Percentiles rank a stretch among this genome's conserved stretches.
Conservation (phyloP, 805 yeast species). For the Pichia thaimueangensis region DNA sequence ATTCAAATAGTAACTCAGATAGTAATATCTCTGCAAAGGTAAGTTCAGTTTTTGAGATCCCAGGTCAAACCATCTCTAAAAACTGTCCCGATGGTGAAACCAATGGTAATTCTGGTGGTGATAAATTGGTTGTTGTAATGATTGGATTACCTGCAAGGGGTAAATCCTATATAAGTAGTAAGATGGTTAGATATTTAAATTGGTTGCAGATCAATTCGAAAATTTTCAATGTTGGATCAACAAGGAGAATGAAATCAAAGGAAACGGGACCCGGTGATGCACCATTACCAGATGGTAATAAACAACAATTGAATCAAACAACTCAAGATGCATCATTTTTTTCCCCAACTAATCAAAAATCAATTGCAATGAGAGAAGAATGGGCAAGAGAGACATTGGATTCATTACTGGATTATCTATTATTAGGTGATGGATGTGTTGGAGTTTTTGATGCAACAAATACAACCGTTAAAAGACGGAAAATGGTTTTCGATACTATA, state of each 20-base stretch:
- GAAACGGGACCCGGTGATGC: constrained; percentile 59
- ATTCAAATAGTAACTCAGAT: constrained; percentile 3
- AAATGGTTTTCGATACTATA: constrained; percentile 50
- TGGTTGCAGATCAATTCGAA: constrained; percentile 90
- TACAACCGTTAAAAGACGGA: constrained; percentile 61
- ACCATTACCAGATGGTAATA: constrained; percentile 45
- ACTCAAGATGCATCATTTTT: constrained; percentile 80
- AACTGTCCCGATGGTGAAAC: constrained; percentile 73
- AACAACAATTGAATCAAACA: constrained; percentile 13
- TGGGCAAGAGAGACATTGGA: constrained; percentile 97
- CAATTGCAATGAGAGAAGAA: constrained; percentile 67
- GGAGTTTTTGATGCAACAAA: constrained; percentile 89
- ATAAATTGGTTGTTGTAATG: constrained; percentile 89
- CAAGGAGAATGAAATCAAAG: constrained; percentile 66
- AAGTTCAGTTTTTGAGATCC: constrained; percentile 68
- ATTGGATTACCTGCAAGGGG: constrained; percentile 96
- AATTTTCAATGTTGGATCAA: constrained; percentile 93
- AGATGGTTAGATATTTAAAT: constrained; percentile 81
- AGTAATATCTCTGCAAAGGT: not conserved
- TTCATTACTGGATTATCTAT: constrained; percentile 70
- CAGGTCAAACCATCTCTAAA: constrained; percentile 69
- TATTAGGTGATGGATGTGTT: constrained; percentile 79
- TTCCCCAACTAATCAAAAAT: constrained; percentile 65
- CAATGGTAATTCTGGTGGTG: constrained; percentile 45
- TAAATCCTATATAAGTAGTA: constrained; percentile 87